Evolutionary conservation across 306 rosid species (phyloP), one percentile per base, ranked within the genome.

Genomic region (Morella rubra): DNA sequence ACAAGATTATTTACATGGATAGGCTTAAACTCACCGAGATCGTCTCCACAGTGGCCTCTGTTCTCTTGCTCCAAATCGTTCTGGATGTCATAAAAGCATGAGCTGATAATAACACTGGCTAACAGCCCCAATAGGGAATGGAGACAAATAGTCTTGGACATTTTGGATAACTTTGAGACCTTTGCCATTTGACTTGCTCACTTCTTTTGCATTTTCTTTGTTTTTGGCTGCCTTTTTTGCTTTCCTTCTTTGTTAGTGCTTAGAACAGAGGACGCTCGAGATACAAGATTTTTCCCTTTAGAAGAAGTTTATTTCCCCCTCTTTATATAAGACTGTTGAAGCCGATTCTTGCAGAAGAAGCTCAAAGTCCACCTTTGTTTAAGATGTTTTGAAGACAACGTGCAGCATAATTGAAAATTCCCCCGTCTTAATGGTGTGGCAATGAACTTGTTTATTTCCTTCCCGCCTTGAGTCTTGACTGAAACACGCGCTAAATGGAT

Each of bases 61-160:
- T 14, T 54, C 20, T 66, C 65, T 65, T 18, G 67, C 73, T 41
- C 56, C 78, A 56, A 22, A 12, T 72, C 45, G 27, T 16, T 41
- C 41, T 50, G 56, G 67, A 61, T 42, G 75, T 64, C 71, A 47
- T 20, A 44, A 20, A 46, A 72, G 32, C 56, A 71, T 52, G 71
- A 81, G 77, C 74, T 67, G 52, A 75, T 4, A 44, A 76, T 10
- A 44, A 72, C 59, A 44, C 75, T 37, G 41, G 62, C 73, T 64
- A 71, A 27, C 49, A 78, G 6, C 75, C 81, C 80, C 32, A 81
- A 51, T 22, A 81, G 75, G 64, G 73, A 73, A 49, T 40, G 20
- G 5, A 37, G 54, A 73, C 14, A 41, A 2, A 46, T 7, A 10
- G 27, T 50, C 52, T 20, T 84, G 24, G 65, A 16, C 67, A 64